Conservation (phyloP, 306 rosid species). For the Prunus mume region DNA sequence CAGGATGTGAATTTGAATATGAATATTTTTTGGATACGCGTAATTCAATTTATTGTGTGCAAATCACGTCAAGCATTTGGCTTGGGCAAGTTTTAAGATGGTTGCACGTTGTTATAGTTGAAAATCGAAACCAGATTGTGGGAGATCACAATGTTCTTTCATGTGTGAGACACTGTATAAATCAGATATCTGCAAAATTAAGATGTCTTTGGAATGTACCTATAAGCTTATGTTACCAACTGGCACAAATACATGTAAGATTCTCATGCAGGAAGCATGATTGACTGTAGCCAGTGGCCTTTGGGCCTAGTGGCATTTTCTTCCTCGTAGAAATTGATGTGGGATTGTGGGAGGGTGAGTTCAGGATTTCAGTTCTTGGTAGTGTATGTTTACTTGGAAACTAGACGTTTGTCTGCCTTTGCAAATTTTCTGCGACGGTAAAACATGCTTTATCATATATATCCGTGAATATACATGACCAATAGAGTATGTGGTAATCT, state of each 20-base stretch:
- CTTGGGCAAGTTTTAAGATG: background rate
- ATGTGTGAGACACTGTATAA: background rate
- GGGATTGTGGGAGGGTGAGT: background rate
- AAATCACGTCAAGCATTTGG: background rate
- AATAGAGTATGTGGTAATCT: background rate
- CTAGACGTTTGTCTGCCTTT: background rate
- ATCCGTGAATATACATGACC: background rate
- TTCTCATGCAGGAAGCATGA: background rate
- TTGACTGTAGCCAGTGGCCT: background rate
- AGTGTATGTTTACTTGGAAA: background rate
- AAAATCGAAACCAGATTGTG: background rate
- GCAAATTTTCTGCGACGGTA: background rate
- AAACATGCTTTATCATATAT: background rate
- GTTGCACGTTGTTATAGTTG: background rate
- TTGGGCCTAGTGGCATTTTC: background rate
- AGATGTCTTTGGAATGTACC: background rate
- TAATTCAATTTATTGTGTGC: background rate
- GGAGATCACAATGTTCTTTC: background rate
- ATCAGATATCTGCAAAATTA: background rate
- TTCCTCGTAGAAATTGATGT: background rate
- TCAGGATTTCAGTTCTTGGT: background rate
- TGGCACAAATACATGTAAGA: too few relatives aligned
- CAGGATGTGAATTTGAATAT: slow-evolving; percentile 11
- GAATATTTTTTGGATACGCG: background rate
- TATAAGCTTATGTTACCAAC: background rate